Percentiles rank a stretch among this genome's conserved stretches.
phyloP scores from a whole-genome alignment of 2,329 filamentous ascomycete genomes.

The Elsinoe australis region DNA sequence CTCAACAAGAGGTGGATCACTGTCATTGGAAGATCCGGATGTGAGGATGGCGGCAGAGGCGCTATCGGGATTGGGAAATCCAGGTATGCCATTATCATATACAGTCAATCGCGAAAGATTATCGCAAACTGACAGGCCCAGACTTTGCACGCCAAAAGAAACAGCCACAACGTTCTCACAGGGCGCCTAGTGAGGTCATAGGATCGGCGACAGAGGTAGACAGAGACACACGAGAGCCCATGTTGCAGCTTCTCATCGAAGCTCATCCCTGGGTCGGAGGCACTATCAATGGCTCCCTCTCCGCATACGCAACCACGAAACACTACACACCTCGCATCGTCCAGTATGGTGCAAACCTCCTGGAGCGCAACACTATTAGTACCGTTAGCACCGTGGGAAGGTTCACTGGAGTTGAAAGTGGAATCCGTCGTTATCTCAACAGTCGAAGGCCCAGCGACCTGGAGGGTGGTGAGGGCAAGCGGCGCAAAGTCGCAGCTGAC shows the following conservation, averaged over 20 bases:
- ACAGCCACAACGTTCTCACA: constrained; percentile 29
- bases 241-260: constrained; percentile 78
- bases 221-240: constrained; percentile 52
- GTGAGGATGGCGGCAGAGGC: constrained; percentile 45
- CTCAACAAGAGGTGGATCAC: constrained; percentile 33
- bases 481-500: constrained; percentile 34
- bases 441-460: constrained; percentile 48
- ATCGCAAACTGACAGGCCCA: constrained; percentile 21
- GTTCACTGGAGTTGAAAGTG: constrained; percentile 78
- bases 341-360: constrained; percentile 79
- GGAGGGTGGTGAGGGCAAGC: constrained; percentile 37
- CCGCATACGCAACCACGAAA: constrained; percentile 79
- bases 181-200: constrained; percentile 23
- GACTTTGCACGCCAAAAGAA: constrained; percentile 38
- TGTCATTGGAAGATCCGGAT: constrained; percentile 43
- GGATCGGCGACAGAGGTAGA: constrained; percentile 29
- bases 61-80: constrained; percentile 43
- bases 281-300: constrained; percentile 67
- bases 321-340: constrained; percentile 82
- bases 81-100: constrained; percentile 31
- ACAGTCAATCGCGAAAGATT: too few species aligned
- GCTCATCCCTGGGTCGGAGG: constrained; percentile 79
- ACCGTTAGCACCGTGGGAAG: constrained; percentile 78
- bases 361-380: constrained; percentile 81
- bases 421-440: constrained; percentile 71